Percentiles rank a stretch among this genome's conserved stretches.
These are phyloP conservation scores for Sugiyamaella pinicola DNA, from an alignment of 1,139 yeast species.

Conservation along the genomic window DNA sequence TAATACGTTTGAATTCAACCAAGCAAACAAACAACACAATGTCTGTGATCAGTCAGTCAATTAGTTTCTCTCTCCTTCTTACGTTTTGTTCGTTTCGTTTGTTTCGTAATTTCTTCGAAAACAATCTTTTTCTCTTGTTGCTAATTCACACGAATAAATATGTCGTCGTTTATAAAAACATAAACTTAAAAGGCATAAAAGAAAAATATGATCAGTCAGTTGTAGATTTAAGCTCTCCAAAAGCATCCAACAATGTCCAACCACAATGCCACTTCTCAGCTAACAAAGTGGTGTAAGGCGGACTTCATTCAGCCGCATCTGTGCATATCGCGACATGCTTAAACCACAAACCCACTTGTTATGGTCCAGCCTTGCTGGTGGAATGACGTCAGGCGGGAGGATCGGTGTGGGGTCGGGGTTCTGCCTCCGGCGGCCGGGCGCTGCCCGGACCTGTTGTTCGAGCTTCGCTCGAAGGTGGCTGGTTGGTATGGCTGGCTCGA, in stretches of 20 bases:
- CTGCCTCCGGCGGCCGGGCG: slow-evolving; percentile 10
- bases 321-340: not conserved
- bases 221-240: too few species aligned
- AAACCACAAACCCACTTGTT: not conserved
- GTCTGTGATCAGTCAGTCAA: too few species aligned
- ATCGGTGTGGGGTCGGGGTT: not conserved
- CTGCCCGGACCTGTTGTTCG: not conserved
- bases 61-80: too few species aligned
- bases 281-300: slow-evolving; percentile 4
- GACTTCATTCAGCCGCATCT: slow-evolving; percentile 1
- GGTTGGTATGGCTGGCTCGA: not conserved
- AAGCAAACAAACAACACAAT: too few species aligned
- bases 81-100: too few species aligned
- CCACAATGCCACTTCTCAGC: slow-evolving; percentile 1
- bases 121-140: too few species aligned
- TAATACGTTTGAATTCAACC: too few species aligned
- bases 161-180: not conserved
- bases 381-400: slow-evolving; percentile 4
- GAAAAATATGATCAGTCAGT: too few species aligned
- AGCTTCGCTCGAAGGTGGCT: not conserved
- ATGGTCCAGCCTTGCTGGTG: slow-evolving; percentile 8
- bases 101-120: too few species aligned
- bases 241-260: slow-evolving; percentile 8
- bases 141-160: not conserved
- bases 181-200: not conserved